Evolutionary conservation across 2,329 filamentous ascomycete genomes (phyloP).

Genomic region (Fusarium temperatum): DNA sequence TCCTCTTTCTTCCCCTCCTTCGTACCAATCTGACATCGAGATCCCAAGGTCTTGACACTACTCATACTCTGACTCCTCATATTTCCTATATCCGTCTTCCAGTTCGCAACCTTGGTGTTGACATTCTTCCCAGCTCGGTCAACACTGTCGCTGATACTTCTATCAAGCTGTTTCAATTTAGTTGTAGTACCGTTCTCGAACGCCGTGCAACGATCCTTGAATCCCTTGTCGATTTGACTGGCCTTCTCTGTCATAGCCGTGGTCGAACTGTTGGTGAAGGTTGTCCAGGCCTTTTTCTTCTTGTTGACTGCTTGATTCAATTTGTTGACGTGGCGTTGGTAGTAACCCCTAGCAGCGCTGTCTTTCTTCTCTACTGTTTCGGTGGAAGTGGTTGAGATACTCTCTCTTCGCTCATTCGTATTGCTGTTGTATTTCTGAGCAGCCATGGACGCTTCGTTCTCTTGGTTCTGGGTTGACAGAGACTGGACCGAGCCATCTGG

Average conservation of each 20-base stretch:
- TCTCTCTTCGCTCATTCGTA: neutral
- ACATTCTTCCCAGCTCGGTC: constrained; percentile 4
- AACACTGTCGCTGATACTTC: neutral
- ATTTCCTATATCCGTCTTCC: constrained; percentile 1
- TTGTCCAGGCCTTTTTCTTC: constrained; percentile 24
- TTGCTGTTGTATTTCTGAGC: neutral
- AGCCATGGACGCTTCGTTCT: neutral
- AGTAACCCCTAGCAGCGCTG: neutral
- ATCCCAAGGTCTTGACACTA: constrained; percentile 7
- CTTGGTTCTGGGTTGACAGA: neutral
- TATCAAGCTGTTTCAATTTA: constrained; percentile 7
- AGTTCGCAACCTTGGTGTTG: neutral
- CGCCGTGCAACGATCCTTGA: neutral
- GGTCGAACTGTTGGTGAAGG: constrained; percentile 12
- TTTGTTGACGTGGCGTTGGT: constrained; percentile 12
- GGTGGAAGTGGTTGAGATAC: neutral
- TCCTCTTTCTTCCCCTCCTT: neutral
- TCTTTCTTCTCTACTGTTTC: neutral
- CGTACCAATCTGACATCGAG: neutral
- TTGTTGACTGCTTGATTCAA: constrained; percentile 26
- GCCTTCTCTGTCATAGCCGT: constrained; percentile 10
- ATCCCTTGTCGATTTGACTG: neutral
- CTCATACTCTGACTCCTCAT: constrained; percentile 5
- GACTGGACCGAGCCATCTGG: neutral
- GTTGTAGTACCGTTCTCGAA: constrained; percentile 9